Evolutionary conservation across 495 filamentous ascomycete species (phyloP).

Genomic region (Trichoderma parareesei): DNA sequence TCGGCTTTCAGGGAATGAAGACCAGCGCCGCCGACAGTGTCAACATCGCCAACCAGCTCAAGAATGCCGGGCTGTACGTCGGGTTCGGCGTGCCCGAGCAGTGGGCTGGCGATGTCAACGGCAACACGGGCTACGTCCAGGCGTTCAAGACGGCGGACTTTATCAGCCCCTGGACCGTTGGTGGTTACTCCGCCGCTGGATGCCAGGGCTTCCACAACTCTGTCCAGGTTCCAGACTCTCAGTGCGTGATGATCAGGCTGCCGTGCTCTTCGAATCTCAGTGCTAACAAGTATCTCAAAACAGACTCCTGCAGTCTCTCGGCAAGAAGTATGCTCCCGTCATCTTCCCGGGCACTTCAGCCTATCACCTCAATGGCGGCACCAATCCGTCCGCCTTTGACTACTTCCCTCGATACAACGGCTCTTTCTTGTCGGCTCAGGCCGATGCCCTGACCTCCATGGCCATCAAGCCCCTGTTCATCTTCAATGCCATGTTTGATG

Average conservation of each 20-base stretch:
- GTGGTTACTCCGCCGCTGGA: conserved; percentile 19
- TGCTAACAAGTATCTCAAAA: background rate
- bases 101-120: conserved; percentile 21
- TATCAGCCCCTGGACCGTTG: conserved; percentile 28
- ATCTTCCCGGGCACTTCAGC: background rate
- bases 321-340: background rate
- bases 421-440: conserved; percentile 23
- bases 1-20: conserved; percentile 19
- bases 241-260: background rate
- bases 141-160: conserved; percentile 24
- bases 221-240: background rate
- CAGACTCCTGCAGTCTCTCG: background rate
- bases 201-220: conserved; percentile 19
- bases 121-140: conserved; percentile 17
- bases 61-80: conserved; percentile 22
- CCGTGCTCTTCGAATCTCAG: background rate
- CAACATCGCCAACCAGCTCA: conserved; percentile 22
- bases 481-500: conserved; percentile 29
- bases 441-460: conserved; percentile 18
- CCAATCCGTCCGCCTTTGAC: conserved; percentile 15
- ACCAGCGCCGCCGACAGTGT: conserved; percentile 21
- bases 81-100: conserved; percentile 23
- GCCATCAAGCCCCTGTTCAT: conserved; percentile 25
- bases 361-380: background rate
- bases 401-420: conserved; percentile 25